phyloP scores from a whole-genome alignment of 2,329 filamentous ascomycete genomes.

The Colletotrichum caudatum region DNA sequence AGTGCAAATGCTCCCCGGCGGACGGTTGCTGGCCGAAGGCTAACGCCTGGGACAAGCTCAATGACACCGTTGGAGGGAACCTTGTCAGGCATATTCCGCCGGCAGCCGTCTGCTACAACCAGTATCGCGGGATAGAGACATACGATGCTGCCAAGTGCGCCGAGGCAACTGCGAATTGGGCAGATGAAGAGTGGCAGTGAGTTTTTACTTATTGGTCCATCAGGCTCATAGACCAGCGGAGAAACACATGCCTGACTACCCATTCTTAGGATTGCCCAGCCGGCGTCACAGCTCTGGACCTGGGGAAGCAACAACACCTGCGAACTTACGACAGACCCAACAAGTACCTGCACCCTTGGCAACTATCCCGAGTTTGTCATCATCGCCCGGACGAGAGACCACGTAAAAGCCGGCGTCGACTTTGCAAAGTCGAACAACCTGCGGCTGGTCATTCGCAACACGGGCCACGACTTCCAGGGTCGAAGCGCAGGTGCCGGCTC shows the following conservation, averaged over 20 bases:
- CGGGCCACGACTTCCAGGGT: slow-evolving; percentile 69
- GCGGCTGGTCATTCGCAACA: slow-evolving; percentile 67
- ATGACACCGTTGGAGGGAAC: slow-evolving; percentile 59
- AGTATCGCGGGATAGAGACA: slow-evolving; percentile 46
- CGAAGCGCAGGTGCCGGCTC: slow-evolving; percentile 72
- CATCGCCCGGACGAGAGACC: slow-evolving; percentile 42
- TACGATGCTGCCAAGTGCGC: slow-evolving; percentile 53
- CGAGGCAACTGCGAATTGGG: slow-evolving; percentile 49
- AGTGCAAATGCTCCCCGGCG: slow-evolving; percentile 61
- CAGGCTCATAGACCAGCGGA: rapidly evolving
- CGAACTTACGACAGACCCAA: slow-evolving; percentile 50
- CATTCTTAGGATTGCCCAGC: slow-evolving; percentile 46
- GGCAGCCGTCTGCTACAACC: slow-evolving; percentile 58
- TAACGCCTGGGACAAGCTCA: slow-evolving; percentile 58
- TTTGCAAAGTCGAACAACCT: slow-evolving; percentile 56
- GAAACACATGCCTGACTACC: slow-evolving; percentile 20
- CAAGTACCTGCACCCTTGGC: slow-evolving; percentile 53
- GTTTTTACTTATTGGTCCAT: slow-evolving; percentile 37
- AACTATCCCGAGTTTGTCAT: slow-evolving; percentile 54
- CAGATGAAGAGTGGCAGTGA: slow-evolving; percentile 54
- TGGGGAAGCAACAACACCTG: slow-evolving; percentile 59
- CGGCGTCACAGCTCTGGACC: slow-evolving; percentile 53
- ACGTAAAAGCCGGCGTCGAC: slow-evolving; percentile 50
- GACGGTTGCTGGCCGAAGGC: slow-evolving; percentile 63
- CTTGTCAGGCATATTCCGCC: slow-evolving; percentile 62